These are phyloP conservation scores for Debaryomyces udenii DNA, from an alignment of 1,139 yeast genomes.

Conservation along the genomic window DNA sequence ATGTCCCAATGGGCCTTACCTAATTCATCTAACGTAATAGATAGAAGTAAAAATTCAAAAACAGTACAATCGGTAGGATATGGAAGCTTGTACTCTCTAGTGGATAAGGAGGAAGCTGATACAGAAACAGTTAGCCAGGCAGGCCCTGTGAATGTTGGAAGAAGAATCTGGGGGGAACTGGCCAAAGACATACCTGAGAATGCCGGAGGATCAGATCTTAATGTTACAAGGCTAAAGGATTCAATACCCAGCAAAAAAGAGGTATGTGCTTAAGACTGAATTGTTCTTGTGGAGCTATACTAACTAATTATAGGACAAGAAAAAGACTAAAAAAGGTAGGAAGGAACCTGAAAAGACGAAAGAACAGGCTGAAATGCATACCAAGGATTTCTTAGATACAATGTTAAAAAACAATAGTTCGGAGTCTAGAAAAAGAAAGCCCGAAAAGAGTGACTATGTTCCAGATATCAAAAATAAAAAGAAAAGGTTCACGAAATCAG, in stretches of 20 bases:
- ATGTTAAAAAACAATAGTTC: conserved; percentile 33
- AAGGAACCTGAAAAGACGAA: conserved; percentile 9
- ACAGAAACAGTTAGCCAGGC: conserved; percentile 12
- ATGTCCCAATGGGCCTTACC: conserved; percentile 65
- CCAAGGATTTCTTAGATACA: conserved; percentile 24
- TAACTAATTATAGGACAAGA: conserved; percentile 12
- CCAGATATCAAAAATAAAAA: conserved; percentile 23
- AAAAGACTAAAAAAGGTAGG: not conserved
- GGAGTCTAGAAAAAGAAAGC: conserved; percentile 13
- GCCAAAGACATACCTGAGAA: conserved; percentile 22
- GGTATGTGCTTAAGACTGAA: conserved; percentile 13
- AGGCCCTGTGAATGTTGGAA: conserved; percentile 22
- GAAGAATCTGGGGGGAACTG: conserved; percentile 31
- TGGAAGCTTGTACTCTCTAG: conserved; percentile 39
- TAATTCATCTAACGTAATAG: conserved; percentile 26
- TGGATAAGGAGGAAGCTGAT: conserved; percentile 19
- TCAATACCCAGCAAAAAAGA: conserved; percentile 16
- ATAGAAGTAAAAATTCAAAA: conserved; percentile 24
- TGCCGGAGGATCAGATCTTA: conserved; percentile 33
- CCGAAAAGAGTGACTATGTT: conserved; percentile 16
- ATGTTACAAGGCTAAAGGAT: conserved; percentile 26
- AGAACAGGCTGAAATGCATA: conserved; percentile 11
- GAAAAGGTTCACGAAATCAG: conserved; percentile 11
- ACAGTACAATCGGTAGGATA: conserved; percentile 51
- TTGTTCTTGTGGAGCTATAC: conserved; percentile 7